Percentiles rank a stretch among this genome's conserved stretches.
Evolutionary conservation across 2,329 filamentous ascomycete genomes (phyloP).

Genomic region (Fonsecaea nubica): DNA sequence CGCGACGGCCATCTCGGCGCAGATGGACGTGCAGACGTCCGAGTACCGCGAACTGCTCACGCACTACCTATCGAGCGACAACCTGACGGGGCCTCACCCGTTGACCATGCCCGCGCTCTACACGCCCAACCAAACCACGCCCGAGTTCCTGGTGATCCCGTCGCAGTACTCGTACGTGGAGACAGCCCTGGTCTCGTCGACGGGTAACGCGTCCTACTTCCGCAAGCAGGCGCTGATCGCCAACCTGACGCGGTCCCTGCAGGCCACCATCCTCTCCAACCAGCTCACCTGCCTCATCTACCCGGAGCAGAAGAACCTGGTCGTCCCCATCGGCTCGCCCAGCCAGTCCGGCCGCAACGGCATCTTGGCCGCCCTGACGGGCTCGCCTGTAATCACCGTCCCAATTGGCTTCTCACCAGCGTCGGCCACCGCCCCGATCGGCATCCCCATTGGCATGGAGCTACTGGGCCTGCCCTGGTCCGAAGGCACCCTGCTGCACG

Average conservation of each 20-base stretch:
- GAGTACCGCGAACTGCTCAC: slow-evolving; percentile 66
- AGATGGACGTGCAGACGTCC: slow-evolving; percentile 65
- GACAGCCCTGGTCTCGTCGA: slow-evolving; percentile 59
- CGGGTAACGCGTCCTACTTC: slow-evolving; percentile 58
- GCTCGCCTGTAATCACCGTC: slow-evolving; percentile 58
- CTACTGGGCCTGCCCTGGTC: slow-evolving; percentile 64
- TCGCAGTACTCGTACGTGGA: slow-evolving; percentile 63
- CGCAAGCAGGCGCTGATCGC: slow-evolving; percentile 57
- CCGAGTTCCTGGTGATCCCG: slow-evolving; percentile 64
- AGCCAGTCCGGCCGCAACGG: slow-evolving; percentile 67
- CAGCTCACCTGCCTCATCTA: slow-evolving; percentile 66
- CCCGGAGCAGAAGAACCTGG: slow-evolving; percentile 69
- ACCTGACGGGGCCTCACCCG: slow-evolving; percentile 53
- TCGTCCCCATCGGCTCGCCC: slow-evolving; percentile 63
- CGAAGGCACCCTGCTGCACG: slow-evolving; percentile 61
- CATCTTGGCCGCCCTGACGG: slow-evolving; percentile 62
- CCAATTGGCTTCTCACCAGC: slow-evolving; percentile 58
- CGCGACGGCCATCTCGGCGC: slow-evolving; percentile 54
- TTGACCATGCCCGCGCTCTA: slow-evolving; percentile 33
- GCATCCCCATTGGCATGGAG: slow-evolving; percentile 70
- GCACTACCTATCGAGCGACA: slow-evolving; percentile 59
- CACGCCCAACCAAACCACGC: slow-evolving; percentile 48
- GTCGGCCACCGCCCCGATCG: slow-evolving; percentile 58
- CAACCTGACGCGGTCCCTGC: slow-evolving; percentile 59
- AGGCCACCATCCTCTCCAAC: slow-evolving; percentile 58